A percentile compares a stretch with the other conserved stretches of the same genome.
Evolutionary conservation across 257 asterid species (phyloP).

Genomic region (Nicotiana sylvestris): DNA sequence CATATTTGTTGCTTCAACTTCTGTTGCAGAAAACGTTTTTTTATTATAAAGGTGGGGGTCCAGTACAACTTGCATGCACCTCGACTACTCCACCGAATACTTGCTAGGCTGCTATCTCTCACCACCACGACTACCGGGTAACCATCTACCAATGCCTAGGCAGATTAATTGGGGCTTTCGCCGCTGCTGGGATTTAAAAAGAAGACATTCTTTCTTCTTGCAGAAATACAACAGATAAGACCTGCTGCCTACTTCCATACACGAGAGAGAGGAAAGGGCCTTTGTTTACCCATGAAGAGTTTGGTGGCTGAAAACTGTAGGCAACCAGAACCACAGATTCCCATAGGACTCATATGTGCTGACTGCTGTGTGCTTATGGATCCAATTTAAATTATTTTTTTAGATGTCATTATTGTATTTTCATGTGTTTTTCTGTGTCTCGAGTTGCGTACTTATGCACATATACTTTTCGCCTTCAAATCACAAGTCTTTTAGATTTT

Average conservation of each 20-base stretch:
- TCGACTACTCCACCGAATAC: too few relatives aligned
- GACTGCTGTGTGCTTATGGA: background rate
- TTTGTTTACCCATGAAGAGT: background rate
- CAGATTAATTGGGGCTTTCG: too few relatives aligned
- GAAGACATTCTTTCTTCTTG: background rate
- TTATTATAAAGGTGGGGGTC: too few relatives aligned
- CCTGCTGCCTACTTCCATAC: background rate
- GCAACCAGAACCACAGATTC: background rate
- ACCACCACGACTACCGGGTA: too few relatives aligned
- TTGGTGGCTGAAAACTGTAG: background rate
- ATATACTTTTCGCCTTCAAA: background rate
- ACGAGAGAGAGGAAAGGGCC: background rate
- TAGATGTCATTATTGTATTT: background rate
- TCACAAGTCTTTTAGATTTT: background rate
- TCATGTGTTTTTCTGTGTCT: background rate
- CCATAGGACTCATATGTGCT: background rate
- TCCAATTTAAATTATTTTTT: background rate
- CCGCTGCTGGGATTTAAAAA: too few relatives aligned
- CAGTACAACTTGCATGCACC: too few relatives aligned
- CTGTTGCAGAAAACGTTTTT: background rate
- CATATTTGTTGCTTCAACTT: background rate
- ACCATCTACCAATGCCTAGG: too few relatives aligned
- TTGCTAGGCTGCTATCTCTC: too few relatives aligned
- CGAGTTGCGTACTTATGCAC: background rate
- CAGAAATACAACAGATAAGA: background rate